Conservation (phyloP, 148 eudicot species). For the Fagopyrum homotropicum region DNA sequence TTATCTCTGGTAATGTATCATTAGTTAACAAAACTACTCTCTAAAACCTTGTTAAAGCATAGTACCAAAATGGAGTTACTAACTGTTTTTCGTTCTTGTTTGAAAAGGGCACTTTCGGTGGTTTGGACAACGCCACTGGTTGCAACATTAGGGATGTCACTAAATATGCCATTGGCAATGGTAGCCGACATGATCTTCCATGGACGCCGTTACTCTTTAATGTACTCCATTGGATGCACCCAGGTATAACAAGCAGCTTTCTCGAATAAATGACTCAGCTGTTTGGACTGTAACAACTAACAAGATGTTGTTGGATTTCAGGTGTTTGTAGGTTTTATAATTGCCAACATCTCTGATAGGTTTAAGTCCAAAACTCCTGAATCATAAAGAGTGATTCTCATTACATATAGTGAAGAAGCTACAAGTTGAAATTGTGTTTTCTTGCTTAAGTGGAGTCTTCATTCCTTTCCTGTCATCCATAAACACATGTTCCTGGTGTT, state of each 20-base stretch:
- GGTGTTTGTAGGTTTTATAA: conserved; percentile 28
- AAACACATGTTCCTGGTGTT: background rate
- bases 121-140: conserved; percentile 43
- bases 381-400: background rate
- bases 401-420: background rate
- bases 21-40: background rate
- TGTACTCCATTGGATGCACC: conserved; percentile 31
- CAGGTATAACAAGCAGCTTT: conserved; percentile 20
- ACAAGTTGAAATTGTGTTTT: background rate
- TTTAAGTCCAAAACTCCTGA: conserved; percentile 5
- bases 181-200: conserved; percentile 36
- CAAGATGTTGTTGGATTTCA: background rate
- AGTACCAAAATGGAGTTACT: background rate
- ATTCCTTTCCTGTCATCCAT: background rate
- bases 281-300: background rate
- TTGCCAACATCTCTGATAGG: conserved; percentile 23
- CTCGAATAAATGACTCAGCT: too few species aligned
- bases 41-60: background rate
- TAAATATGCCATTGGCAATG: conserved; percentile 44
- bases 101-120: conserved; percentile 32
- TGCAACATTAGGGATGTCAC: conserved; percentile 35
- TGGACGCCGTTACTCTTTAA: conserved; percentile 29
- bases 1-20: conserved; percentile 27
- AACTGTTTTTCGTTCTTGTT: background rate
- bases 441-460: background rate